Conservation (phyloP, 192 early-diverging fungal genomes). For the Backusella parvicylindrica region DNA sequence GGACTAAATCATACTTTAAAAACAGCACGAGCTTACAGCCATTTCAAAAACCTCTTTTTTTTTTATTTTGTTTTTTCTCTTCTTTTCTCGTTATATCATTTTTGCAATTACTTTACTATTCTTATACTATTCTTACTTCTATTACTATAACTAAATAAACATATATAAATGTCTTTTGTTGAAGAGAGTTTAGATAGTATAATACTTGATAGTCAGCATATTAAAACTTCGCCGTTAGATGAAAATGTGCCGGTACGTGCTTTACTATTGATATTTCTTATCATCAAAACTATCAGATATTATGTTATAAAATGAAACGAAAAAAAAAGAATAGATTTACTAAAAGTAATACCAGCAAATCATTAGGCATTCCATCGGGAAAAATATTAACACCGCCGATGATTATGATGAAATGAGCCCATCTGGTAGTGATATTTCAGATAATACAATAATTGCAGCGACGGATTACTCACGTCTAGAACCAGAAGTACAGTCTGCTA, state of each 20-base stretch:
- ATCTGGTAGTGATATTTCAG: background rate
- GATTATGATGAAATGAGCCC: background rate
- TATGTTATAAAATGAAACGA: background rate
- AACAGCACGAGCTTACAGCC: background rate
- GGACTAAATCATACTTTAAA: background rate
- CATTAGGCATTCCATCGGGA: background rate
- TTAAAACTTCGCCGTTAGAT: background rate
- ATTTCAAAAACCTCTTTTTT: background rate
- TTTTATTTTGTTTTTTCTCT: background rate
- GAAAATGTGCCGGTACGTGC: background rate
- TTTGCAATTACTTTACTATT: background rate
- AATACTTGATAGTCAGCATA: background rate
- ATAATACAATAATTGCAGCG: background rate
- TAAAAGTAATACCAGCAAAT: slow-evolving; percentile 1
- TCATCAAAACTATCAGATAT: background rate
- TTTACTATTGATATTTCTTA: background rate
- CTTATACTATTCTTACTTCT: background rate
- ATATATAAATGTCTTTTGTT: background rate
- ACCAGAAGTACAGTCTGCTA: background rate
- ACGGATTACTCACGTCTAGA: background rate
- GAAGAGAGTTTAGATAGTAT: background rate
- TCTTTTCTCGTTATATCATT: background rate
- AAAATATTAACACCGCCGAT: background rate
- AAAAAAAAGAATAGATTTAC: background rate
- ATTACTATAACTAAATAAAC: background rate